A percentile compares a stretch with the other conserved stretches of the same genome.
Conservation (phyloP, 2,329 filamentous ascomycete genomes). For the Emericellopsis cladophorae region DNA sequence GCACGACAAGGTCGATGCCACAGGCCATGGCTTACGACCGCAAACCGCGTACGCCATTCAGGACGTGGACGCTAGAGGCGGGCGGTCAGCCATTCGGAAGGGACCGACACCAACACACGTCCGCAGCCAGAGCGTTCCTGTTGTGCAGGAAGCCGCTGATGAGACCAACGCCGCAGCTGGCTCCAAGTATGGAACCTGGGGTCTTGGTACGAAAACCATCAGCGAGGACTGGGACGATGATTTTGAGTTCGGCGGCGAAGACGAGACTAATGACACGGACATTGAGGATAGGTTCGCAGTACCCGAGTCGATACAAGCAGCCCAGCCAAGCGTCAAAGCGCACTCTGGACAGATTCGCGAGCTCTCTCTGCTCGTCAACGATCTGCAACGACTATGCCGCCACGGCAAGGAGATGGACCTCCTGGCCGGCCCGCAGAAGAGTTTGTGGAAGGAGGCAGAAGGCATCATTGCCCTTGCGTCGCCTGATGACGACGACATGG, state of each 20-base stretch:
- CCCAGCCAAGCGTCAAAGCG: conserved; percentile 69
- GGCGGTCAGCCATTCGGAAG: conserved; percentile 53
- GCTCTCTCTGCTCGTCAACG: conserved; percentile 69
- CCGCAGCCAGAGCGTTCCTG: conserved; percentile 70
- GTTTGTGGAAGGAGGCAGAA: conserved; percentile 69
- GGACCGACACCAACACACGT: conserved; percentile 58
- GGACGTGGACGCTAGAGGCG: conserved; percentile 56
- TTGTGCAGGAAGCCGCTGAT: conserved; percentile 51
- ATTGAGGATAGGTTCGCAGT: conserved; percentile 24
- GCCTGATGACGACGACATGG: conserved; percentile 37
- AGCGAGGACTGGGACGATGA: conserved; percentile 88
- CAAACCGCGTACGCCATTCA: conserved; percentile 70
- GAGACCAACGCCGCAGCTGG: conserved; percentile 34
- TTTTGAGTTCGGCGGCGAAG: conserved; percentile 56
- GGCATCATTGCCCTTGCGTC: conserved; percentile 78
- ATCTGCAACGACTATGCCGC: conserved; percentile 64
- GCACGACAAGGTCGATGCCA: conserved; percentile 47
- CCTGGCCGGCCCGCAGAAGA: conserved; percentile 42
- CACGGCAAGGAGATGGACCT: conserved; percentile 58
- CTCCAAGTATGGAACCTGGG: conserved; percentile 72
- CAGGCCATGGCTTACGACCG: conserved; percentile 49
- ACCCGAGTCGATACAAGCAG: conserved; percentile 66
- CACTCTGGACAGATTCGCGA: conserved; percentile 78
- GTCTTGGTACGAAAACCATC: conserved; percentile 62
- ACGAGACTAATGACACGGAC: conserved; percentile 20